Evolutionary conservation across 768 basidiomycete species (phyloP), one percentile per base, ranked within the genome.

Genomic region (Lactarius hatsudake): DNA sequence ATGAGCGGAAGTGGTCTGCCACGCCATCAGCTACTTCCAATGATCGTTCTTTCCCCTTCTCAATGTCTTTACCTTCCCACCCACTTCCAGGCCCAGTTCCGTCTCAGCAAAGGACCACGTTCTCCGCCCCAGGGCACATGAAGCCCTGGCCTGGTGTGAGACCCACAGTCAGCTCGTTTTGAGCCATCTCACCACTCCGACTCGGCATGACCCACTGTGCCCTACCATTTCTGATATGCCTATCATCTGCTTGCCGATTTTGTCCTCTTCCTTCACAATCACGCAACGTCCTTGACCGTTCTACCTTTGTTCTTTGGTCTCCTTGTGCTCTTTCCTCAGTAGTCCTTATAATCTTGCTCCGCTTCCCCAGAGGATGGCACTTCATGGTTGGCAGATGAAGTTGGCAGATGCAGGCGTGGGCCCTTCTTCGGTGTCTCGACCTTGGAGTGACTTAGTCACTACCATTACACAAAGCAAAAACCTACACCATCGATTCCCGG

Each of bases 141-240:
- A 64, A 68, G 63, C 59, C 63, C 13, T 68, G 62, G 67, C 59
- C 63, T 32, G 62, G 58, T 5, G 23, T 60, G 34, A 59, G 58
- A 55, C 62, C 67, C 2, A 34, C 66, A n/a, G 53, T 68, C 26
- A 64, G 53, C 59, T 48, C 62, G 34, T 68, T 68, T 61, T 68
- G 59, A 68, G 36, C 23, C 32, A 17, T 32, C n/a, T 54, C 40
- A 45, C 43, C 3, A 8, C 30, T 32, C 48, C 54, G 48, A 51
- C 23, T 54, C 23, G 62, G 48, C 40, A 53, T 67, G 57, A 59
- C 58, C 53, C 53, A 38, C 48, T 40, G 38, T 60, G 42, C 40
- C 57, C 53, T 23, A 26, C 59, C 45, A 54, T 17, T 43, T 64
- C 34, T 36, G 30, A 42, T 56, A 55, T 60, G 48, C 54, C 42